Evolutionary conservation across 306 rosid genomes (phyloP).

Genomic region (Casuarina glauca): DNA sequence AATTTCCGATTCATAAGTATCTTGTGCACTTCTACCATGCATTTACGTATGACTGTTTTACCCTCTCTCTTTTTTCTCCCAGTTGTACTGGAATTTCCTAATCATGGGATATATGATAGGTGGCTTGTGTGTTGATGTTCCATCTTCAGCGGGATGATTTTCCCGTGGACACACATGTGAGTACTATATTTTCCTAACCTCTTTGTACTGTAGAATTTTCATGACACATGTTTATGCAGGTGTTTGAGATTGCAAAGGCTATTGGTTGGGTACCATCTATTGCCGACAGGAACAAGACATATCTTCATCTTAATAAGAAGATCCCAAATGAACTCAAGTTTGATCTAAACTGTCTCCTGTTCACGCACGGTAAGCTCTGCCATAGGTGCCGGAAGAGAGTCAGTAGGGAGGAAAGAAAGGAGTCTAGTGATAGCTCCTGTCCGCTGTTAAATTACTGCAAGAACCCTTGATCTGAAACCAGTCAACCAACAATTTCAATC

Average conservation of each 20-base stretch:
- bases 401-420: conserved; percentile 41
- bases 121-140: conserved; percentile 55
- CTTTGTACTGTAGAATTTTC: not conserved
- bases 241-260: conserved; percentile 79
- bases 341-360: conserved; percentile 86
- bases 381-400: conserved; percentile 59
- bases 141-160: conserved; percentile 88
- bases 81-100: not conserved
- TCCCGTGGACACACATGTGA: conserved; percentile 95
- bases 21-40: not conserved
- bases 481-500: conserved; percentile 3
- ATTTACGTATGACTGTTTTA: not conserved
- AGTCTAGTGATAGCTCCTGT: conserved; percentile 42
- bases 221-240: conserved; percentile 41
- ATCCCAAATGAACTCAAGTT: conserved; percentile 81
- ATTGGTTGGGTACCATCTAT: conserved; percentile 76
- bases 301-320: conserved; percentile 81
- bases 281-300: conserved; percentile 81
- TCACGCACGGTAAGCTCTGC: conserved; percentile 85
- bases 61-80: not conserved
- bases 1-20: not conserved
- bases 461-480: conserved; percentile 13
- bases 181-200: conserved; percentile 28
- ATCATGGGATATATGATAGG: conserved; percentile 30
- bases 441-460: conserved; percentile 54